Conservation (phyloP, 1,284 basidiomycete species). For the Testicularia cyperi region DNA sequence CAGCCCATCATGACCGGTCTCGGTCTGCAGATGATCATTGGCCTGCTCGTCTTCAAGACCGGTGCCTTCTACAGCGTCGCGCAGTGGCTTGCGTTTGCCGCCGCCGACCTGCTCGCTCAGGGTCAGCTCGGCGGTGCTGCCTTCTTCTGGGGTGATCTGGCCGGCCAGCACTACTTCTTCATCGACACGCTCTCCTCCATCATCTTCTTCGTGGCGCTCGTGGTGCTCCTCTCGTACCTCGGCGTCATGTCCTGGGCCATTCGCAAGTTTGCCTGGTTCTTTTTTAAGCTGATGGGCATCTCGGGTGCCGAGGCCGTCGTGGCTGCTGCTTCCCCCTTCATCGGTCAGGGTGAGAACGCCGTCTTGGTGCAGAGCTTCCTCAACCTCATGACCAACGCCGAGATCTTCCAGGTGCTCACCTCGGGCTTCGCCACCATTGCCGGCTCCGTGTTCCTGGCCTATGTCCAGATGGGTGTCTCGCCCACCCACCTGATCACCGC, state of each 20-base stretch:
- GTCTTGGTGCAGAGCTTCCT: conserved; percentile 70
- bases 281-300: conserved; percentile 76
- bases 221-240: conserved; percentile 66
- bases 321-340: conserved; percentile 85
- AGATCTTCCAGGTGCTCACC: conserved; percentile 84
- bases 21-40: conserved; percentile 54
- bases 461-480: conserved; percentile 78
- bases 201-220: conserved; percentile 67
- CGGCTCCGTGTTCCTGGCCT: conserved; percentile 81
- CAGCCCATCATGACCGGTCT: conserved; percentile 48
- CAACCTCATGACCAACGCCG: conserved; percentile 82
- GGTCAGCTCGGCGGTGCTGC: conserved; percentile 47
- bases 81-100: conserved; percentile 49
- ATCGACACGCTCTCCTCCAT: conserved; percentile 66
- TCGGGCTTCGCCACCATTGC: conserved; percentile 82
- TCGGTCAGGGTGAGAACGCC: conserved; percentile 66
- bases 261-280: conserved; percentile 74
- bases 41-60: conserved; percentile 55
- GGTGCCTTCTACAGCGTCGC: conserved; percentile 48
- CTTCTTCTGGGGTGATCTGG: conserved; percentile 50
- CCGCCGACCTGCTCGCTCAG: conserved; percentile 48
- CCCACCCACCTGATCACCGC: conserved; percentile 79
- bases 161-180: conserved; percentile 48
- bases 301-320: conserved; percentile 85
- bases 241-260: conserved; percentile 52